Evolutionary conservation across 768 basidiomycete species (phyloP).

Genomic region (Boletus rubescentipes): DNA sequence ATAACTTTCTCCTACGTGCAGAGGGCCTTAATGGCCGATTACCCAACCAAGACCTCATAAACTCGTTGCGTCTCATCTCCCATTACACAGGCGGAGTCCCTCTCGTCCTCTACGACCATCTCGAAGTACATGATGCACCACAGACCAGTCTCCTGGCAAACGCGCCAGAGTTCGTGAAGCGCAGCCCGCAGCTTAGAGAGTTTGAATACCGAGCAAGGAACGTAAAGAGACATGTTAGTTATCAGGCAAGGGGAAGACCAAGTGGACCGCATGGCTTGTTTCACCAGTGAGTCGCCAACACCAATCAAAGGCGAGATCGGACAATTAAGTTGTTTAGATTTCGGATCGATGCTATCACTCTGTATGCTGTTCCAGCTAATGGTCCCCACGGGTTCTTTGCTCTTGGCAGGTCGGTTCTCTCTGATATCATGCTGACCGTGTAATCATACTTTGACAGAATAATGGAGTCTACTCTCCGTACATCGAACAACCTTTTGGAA

Average conservation of each 20-base stretch:
- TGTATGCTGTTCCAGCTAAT: conserved; percentile 82
- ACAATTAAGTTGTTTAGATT: conserved; percentile 52
- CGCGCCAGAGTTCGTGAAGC: conserved; percentile 45
- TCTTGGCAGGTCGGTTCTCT: conserved; percentile 68
- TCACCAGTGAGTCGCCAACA: conserved; percentile 60
- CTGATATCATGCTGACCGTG: not conserved
- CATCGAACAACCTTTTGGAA: conserved; percentile 92
- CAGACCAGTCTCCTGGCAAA: conserved; percentile 38
- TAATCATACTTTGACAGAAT: conserved; percentile 44
- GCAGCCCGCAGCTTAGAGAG: conserved; percentile 44
- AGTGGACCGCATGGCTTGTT: conserved; percentile 91
- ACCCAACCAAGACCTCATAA: conserved; percentile 94
- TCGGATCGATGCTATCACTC: conserved; percentile 90
- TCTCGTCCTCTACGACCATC: conserved; percentile 76
- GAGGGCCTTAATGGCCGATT: conserved; percentile 95
- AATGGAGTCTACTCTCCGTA: conserved; percentile 84
- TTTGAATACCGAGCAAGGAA: conserved; percentile 64
- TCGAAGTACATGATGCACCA: conserved; percentile 48
- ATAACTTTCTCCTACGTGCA: conserved; percentile 31
- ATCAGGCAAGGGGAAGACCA: conserved; percentile 74
- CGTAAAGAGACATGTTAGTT: conserved; percentile 65
- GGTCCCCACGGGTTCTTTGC: conserved; percentile 97
- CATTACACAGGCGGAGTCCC: conserved; percentile 74
- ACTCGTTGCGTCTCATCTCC: conserved; percentile 73
- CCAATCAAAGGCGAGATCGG: not conserved